A percentile compares a stretch with the other conserved stretches of the same genome.
These are phyloP conservation scores for Pleoardoris graminearum DNA, from an alignment of 2,329 filamentous ascomycete genomes.

Conservation along the genomic window DNA sequence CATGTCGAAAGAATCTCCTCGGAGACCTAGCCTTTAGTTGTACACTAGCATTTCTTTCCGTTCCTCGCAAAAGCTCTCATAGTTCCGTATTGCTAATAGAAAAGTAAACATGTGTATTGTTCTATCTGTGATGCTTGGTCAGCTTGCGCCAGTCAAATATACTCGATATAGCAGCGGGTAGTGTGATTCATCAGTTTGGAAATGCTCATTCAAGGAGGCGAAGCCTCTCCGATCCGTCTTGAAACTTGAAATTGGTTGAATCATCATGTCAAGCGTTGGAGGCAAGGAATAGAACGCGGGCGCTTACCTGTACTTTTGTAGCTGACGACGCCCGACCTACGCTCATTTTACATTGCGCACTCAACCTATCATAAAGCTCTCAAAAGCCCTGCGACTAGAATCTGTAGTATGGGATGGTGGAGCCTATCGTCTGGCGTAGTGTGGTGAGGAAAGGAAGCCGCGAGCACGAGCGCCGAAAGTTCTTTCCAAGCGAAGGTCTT, in stretches of 20 bases:
- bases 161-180: not conserved
- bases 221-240: conserved; percentile 43
- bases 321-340: not conserved
- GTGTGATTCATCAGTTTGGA: conserved; percentile 11
- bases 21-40: conserved; percentile 8
- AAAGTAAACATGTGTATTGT: conserved; percentile 7
- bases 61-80: conserved; percentile 9
- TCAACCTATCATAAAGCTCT: no score
- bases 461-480: not conserved
- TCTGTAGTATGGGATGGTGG: not conserved
- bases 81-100: conserved; percentile 12
- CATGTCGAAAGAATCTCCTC: conserved; percentile 7
- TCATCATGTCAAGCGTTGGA: conserved; percentile 28
- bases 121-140: conserved; percentile 11
- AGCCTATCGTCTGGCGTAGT: not conserved
- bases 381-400: not conserved
- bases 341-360: not conserved
- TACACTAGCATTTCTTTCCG: conserved; percentile 16
- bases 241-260: conserved; percentile 35
- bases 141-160: not conserved
- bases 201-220: conserved; percentile 35
- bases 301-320: not conserved
- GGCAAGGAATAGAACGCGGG: not conserved
- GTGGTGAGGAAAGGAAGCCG: not conserved
- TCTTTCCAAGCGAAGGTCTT: conserved; percentile 8